These are phyloP conservation scores for Penicillium brasilianum DNA, from an alignment of 2,329 filamentous ascomycete species.

Conservation along the genomic window DNA sequence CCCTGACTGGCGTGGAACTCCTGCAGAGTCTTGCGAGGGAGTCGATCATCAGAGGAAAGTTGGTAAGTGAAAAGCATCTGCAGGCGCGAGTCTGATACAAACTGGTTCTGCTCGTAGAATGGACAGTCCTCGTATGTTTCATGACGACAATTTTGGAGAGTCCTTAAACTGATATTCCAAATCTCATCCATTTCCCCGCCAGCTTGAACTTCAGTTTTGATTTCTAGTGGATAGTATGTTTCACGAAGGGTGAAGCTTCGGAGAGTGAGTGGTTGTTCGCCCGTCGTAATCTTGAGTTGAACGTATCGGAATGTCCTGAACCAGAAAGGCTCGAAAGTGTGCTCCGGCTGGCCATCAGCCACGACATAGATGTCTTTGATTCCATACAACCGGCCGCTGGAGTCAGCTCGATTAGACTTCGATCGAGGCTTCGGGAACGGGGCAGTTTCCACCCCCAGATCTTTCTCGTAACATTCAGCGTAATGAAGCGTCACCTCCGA, in stretches of 20 bases:
- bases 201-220: slow-evolving; percentile 14
- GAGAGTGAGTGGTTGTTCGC: slow-evolving; percentile 9
- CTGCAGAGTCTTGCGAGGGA: slow-evolving; percentile 32
- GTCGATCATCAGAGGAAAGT: slow-evolving; percentile 31
- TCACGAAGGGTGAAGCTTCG: slow-evolving; percentile 14
- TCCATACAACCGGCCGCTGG: slow-evolving; percentile 14
- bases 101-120: slow-evolving; percentile 39
- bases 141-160: slow-evolving; percentile 35
- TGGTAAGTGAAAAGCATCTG: slow-evolving; percentile 36
- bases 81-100: slow-evolving; percentile 31
- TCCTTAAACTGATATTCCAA: slow-evolving; percentile 33
- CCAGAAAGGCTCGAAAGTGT: slow-evolving; percentile 23
- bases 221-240: slow-evolving; percentile 23
- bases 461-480: slow-evolving; percentile 33
- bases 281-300: slow-evolving; percentile 12
- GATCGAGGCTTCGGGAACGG: slow-evolving; percentile 19
- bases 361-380: slow-evolving; percentile 16
- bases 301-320: slow-evolving; percentile 24
- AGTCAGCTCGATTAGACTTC: slow-evolving; percentile 13
- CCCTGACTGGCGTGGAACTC: slow-evolving; percentile 32
- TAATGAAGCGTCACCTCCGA: slow-evolving; percentile 25
- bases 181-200: slow-evolving; percentile 23
- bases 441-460: slow-evolving; percentile 16
- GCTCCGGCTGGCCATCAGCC: slow-evolving; percentile 10
- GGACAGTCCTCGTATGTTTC: slow-evolving; percentile 39